Percentiles rank a stretch among this genome's conserved stretches.
These are phyloP conservation scores for Yarrowia galli DNA, from an alignment of 1,139 yeast genomes.

Conservation along the genomic window DNA sequence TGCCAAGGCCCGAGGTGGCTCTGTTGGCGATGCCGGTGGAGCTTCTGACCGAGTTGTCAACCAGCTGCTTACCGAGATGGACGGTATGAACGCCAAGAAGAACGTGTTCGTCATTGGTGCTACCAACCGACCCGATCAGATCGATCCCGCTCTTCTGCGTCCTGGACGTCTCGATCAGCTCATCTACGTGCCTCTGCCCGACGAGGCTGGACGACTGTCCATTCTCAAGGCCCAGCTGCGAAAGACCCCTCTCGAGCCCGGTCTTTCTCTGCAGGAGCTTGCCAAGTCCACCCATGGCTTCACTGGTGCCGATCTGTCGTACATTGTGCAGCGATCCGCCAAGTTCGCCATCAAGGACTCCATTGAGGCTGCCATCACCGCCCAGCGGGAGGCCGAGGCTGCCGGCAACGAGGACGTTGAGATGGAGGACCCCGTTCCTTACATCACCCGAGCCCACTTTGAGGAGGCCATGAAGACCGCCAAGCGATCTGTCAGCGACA, in stretches of 20 bases:
- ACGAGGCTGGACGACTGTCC: slow-evolving; percentile 90
- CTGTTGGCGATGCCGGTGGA: slow-evolving; percentile 95
- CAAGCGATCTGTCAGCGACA: slow-evolving; percentile 93
- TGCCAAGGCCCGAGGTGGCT: slow-evolving; percentile 96
- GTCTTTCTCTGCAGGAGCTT: slow-evolving; percentile 83
- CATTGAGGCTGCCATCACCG: slow-evolving; percentile 75
- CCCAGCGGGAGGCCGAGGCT: slow-evolving; percentile 56
- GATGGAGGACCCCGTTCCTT: slow-evolving; percentile 93
- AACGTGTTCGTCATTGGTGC: slow-evolving; percentile 99
- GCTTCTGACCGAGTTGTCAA: slow-evolving; percentile 98
- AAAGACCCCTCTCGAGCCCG: slow-evolving; percentile 98
- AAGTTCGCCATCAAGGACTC: slow-evolving; percentile 98
- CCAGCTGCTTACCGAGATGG: slow-evolving; percentile 98
- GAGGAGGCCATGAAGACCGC: slow-evolving; percentile 99
- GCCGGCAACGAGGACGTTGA: slow-evolving; percentile 62
- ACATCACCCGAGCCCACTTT: slow-evolving; percentile 87
- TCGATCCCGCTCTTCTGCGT: slow-evolving; percentile 97
- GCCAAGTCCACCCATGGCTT: slow-evolving; percentile 95
- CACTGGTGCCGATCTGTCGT: slow-evolving; percentile 98
- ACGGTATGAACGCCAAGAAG: slow-evolving; percentile 99
- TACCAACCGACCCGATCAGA: slow-evolving; percentile 98
- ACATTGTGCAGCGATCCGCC: slow-evolving; percentile 98
- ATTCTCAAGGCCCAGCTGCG: slow-evolving; percentile 95
- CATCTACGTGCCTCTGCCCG: slow-evolving; percentile 98
- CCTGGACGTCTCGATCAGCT: slow-evolving; percentile 99